Evolutionary conservation across 805 yeast genomes (phyloP), one percentile per base, ranked within the genome.

Genomic region (Naumovozyma baii): DNA sequence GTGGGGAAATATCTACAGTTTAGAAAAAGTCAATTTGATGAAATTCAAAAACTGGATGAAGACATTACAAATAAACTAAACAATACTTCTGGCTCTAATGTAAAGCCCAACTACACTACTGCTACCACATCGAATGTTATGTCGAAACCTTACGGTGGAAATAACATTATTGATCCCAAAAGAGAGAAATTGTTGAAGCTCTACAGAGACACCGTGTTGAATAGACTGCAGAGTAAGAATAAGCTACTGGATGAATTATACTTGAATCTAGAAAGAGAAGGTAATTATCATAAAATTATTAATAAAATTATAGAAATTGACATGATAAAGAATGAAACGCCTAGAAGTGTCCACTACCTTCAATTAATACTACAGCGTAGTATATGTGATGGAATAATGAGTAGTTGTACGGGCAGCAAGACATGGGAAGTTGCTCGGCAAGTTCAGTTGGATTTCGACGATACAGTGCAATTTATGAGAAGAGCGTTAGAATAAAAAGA

Each of bases 381-480:
- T 39, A 52, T 54, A 18, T 50, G 54, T 33, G 60, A 59, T 38
- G 57, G 57, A 4, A 46, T 53, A 9, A 55, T 58, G 55, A 41
- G 48, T 31, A 43, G 48, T 26, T 40, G 34, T 7, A 46, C 45
- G 1, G 59, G 55, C n/a, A 44, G 47, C 19, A 37, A 29, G 3
- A 48, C 48, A 2, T 58, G 61, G 59, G 40, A 37, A 20, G 46
- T 46, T 12, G 60, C 57, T 4, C 34, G 48, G 20, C 59, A 55
- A 33, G 49, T 54, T 13, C 64, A 59, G 39, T 17, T 41, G 2
- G 62, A 59, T 40, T 40, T 59, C 16, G 61, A 57, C 33, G 62
- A 57, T 37, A 59, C 62, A 2, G 61, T 59, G 1, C 60, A 55
- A 37, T 59, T 59, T 45, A 59, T 59, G 56, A 48, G 63, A 39